A percentile compares a stretch with the other conserved stretches of the same genome.
These are phyloP conservation scores for Eleusine indica DNA, from an alignment of 176 grass and related monocot species.

Conservation along the genomic window DNA sequence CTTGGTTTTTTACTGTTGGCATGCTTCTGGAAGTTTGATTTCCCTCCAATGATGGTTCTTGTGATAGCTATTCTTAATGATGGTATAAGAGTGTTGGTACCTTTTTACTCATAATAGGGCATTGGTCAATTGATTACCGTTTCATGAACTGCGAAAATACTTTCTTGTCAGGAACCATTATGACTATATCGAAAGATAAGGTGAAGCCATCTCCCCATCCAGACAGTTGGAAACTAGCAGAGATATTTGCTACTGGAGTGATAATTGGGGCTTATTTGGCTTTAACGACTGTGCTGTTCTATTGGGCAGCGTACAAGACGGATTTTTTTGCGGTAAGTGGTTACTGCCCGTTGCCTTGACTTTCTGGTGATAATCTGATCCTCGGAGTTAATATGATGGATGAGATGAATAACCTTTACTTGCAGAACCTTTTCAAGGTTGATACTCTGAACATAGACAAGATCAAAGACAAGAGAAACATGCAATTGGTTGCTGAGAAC, in stretches of 20 bases:
- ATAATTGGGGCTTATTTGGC: slow-evolving; percentile 62
- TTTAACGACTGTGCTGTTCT: slow-evolving; percentile 58
- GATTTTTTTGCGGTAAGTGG: slow-evolving; percentile 56
- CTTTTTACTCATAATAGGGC: not conserved
- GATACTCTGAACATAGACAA: slow-evolving; percentile 38
- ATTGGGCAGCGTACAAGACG: slow-evolving; percentile 50
- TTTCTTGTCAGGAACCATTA: slow-evolving; percentile 55
- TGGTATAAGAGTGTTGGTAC: slow-evolving; percentile 47
- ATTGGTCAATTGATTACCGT: not conserved
- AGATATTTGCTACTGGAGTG: slow-evolving; percentile 70
- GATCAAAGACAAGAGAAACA: not conserved
- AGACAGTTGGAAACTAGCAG: slow-evolving; percentile 67
- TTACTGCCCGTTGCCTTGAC: slow-evolving; percentile 19
- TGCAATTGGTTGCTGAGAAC: not conserved
- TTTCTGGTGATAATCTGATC: not conserved
- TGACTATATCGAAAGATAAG: slow-evolving; percentile 71
- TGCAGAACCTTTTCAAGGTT: slow-evolving; percentile 56
- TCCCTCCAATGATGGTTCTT: slow-evolving; percentile 61
- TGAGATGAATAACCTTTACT: not conserved
- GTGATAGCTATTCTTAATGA: slow-evolving; percentile 72
- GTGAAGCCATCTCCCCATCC: slow-evolving; percentile 69
- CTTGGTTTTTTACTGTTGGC: slow-evolving; percentile 64
- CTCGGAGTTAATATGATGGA: not conserved
- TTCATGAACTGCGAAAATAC: not conserved
- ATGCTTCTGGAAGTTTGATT: slow-evolving; percentile 61